Evolutionary conservation across 257 asterid genomes (phyloP).

Genomic region (Cynanchum wilfordii): DNA sequence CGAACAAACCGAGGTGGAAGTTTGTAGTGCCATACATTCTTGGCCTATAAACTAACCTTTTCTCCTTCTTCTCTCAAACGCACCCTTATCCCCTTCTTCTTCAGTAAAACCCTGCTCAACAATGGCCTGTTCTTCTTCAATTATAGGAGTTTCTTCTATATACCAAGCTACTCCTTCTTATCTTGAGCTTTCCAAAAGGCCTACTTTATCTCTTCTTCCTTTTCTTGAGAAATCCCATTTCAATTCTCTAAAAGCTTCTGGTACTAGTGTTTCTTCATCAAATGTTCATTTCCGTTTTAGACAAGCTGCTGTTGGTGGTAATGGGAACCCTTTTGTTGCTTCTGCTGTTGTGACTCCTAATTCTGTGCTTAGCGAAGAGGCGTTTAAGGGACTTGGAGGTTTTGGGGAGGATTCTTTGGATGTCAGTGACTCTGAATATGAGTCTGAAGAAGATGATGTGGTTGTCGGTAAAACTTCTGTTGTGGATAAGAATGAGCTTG

Average conservation of each 20-base stretch:
- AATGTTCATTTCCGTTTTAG: slow-evolving; percentile 16
- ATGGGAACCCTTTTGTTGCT: slow-evolving; percentile 36
- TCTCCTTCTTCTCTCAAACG: neutral
- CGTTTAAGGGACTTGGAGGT: slow-evolving; percentile 71
- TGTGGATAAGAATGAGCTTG: slow-evolving; percentile 49
- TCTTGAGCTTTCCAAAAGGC: slow-evolving; percentile 34
- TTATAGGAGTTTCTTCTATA: slow-evolving; percentile 58
- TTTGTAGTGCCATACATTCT: slow-evolving; percentile 33
- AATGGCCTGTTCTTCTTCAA: slow-evolving; percentile 56
- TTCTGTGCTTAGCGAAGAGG: slow-evolving; percentile 77
- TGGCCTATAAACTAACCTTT: slow-evolving; percentile 11
- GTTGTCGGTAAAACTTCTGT: slow-evolving; percentile 14
- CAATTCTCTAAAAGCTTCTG: slow-evolving; percentile 15
- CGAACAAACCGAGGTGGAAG: slow-evolving; percentile 33
- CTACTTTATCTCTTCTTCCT: slow-evolving; percentile 43
- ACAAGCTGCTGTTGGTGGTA: slow-evolving; percentile 8
- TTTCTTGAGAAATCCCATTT: slow-evolving; percentile 42
- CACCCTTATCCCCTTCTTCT: slow-evolving; percentile 19
- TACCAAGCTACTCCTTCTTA: slow-evolving; percentile 53
- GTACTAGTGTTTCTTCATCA: slow-evolving; percentile 2
- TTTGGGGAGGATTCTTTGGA: slow-evolving; percentile 43
- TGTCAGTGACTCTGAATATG: slow-evolving; percentile 42
- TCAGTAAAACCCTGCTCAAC: slow-evolving; percentile 9
- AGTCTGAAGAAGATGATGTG: slow-evolving; percentile 26
- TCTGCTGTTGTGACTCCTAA: slow-evolving; percentile 67